Evolutionary conservation across 1,139 yeast genomes (phyloP), one percentile per base, ranked within the genome.

Genomic region (Yamadazyma taylorii): DNA sequence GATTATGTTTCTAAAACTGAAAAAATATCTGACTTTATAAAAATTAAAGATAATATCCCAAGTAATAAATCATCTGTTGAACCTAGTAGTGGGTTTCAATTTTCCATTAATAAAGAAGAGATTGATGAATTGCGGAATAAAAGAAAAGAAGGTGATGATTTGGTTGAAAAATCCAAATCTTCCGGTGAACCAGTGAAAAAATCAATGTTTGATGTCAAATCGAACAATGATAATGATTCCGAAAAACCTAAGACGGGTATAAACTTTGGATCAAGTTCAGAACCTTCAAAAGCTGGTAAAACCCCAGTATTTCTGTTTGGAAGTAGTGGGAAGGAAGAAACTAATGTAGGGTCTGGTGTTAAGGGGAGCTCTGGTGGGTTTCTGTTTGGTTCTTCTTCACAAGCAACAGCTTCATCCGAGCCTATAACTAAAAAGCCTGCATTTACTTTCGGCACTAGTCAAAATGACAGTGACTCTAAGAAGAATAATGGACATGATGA

Each of bases 51-150:
- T 14, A 42, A 32, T 4, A 38, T 41, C 17, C 39, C 34, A 15
- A 37, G 28, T 9, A 38, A 42, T 9, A 41, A 43, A 5, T 42
- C 44, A 16, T 23, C 47, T 1, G 34, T 51, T 7, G 58, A 56
- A 17, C 75, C 75, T 13, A 66, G 71, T 30, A 55, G 63, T 3
- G 74, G 72, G 1, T 69, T 69, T 50, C 56, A 62, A 24, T 68
- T 69, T 41, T 53, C 61, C 7, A 56, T 64, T 12, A 60, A 61
- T 32, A 55, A 57, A 34, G 47, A 50, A 9, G 59, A 60, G 31
- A 50, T 66, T 26, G 42, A 49, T 24, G 50, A 54, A 9, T 53
- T 63, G 10, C 42, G 60, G 7, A 47, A 48, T 24, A 55, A 50
- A 30, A 46, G 60, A 17, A 44, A 43, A 6, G 53, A 50, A 23